These are phyloP conservation scores for Fusarium sp. DNA, from an alignment of 2,329 filamentous ascomycete genomes.

Conservation along the genomic window DNA sequence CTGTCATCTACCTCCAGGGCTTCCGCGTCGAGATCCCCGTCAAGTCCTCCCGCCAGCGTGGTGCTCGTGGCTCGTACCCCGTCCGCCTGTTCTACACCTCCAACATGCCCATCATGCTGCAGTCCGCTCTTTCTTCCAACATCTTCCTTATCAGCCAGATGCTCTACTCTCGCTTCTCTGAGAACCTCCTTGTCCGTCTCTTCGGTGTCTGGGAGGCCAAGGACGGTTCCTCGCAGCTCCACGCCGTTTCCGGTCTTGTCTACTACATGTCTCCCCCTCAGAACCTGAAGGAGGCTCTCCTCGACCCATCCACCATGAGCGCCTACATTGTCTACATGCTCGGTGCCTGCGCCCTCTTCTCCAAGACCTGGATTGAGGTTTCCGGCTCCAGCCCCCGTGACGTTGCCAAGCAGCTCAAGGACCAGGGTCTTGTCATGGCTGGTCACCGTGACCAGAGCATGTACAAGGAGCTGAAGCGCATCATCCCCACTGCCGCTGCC, in stretches of 20 bases:
- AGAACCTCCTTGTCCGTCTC: constrained; percentile 97
- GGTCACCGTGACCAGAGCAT: constrained; percentile 99
- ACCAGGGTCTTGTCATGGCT: constrained; percentile 99
- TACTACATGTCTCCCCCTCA: constrained; percentile 99
- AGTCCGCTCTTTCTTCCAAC: constrained; percentile 98
- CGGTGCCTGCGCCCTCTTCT: constrained; percentile 96
- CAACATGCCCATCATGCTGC: constrained; percentile 99
- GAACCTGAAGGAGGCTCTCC: constrained; percentile 95
- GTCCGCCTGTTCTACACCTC: constrained; percentile 99
- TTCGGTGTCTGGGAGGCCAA: constrained; percentile 98
- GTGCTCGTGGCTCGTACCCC: constrained; percentile 97
- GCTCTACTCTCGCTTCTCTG: constrained; percentile 98
- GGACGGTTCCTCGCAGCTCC: constrained; percentile 95
- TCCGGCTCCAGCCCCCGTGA: constrained; percentile 97
- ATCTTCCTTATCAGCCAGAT: constrained; percentile 99
- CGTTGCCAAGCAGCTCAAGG: constrained; percentile 99
- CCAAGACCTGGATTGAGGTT: constrained; percentile 99
- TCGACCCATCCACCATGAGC: constrained; percentile 94
- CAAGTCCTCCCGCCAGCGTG: constrained; percentile 99
- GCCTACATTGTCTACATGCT: constrained; percentile 99
- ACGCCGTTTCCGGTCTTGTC: constrained; percentile 90
- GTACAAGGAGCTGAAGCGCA: constrained; percentile 99
- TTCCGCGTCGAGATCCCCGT: constrained; percentile 99
- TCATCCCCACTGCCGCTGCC: constrained; percentile 97
- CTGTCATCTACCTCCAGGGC: constrained; percentile 98